phyloP scores from a whole-genome alignment of 1,284 basidiomycete genomes.

The Pisolithus thermaeus region DNA sequence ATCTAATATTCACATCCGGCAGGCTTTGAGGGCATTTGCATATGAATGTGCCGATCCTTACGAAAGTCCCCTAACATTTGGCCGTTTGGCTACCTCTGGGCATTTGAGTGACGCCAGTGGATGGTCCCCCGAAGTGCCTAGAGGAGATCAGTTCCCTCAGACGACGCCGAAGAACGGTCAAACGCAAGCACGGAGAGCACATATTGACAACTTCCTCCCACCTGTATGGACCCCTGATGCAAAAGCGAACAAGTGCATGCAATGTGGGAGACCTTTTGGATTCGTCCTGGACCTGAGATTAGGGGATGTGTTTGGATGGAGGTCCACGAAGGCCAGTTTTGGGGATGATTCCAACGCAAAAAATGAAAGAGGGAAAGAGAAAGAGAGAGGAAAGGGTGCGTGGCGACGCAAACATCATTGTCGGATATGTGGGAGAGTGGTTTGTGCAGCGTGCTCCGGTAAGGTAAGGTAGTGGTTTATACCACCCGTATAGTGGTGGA shows the following conservation, averaged over 20 bases:
- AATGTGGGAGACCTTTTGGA: slow-evolving; percentile 73
- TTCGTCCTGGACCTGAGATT: slow-evolving; percentile 40
- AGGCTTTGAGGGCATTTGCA: slow-evolving; percentile 63
- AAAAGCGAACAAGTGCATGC: slow-evolving; percentile 76
- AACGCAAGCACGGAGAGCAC: slow-evolving; percentile 18
- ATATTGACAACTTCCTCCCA: slow-evolving; percentile 80
- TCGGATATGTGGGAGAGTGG: slow-evolving; percentile 81
- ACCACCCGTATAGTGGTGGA: not conserved
- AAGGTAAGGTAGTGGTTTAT: slow-evolving; percentile 44
- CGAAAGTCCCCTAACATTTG: slow-evolving; percentile 16
- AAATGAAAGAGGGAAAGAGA: slow-evolving; percentile 9
- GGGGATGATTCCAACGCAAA: slow-evolving; percentile 2
- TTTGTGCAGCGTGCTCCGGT: slow-evolving; percentile 78
- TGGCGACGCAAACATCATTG: slow-evolving; percentile 85
- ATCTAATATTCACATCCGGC: slow-evolving; percentile 67
- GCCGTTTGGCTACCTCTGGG: slow-evolving; percentile 14
- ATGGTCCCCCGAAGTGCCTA: slow-evolving; percentile 34
- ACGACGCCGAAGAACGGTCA: slow-evolving; percentile 18
- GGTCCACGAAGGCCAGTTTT: slow-evolving; percentile 13
- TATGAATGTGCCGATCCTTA: slow-evolving; percentile 14
- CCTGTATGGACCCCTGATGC: slow-evolving; percentile 91
- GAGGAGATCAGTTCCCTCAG: slow-evolving; percentile 15
- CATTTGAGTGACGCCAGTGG: not conserved
- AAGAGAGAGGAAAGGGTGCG: slow-evolving; percentile 15
- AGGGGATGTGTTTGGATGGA: slow-evolving; percentile 26